Percentiles rank a stretch among this genome's conserved stretches.
phyloP scores from a whole-genome alignment of 495 filamentous ascomycete genomes.

The Aspergillus taichungensis region DNA sequence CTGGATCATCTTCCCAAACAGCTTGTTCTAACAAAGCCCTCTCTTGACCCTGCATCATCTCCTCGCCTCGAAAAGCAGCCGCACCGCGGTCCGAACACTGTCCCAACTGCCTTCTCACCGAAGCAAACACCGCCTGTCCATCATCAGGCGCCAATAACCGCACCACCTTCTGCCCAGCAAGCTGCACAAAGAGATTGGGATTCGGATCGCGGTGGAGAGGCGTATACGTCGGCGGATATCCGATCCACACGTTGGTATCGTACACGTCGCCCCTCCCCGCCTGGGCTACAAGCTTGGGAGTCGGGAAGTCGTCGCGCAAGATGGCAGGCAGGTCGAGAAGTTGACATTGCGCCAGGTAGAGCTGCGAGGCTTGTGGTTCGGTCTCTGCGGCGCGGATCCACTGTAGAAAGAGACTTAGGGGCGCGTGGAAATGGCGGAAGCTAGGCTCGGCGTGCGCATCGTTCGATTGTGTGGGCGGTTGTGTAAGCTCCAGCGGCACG shows the following conservation, averaged over 20 bases:
- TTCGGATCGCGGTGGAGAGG: conserved; percentile 91
- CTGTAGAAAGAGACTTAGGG: conserved; percentile 48
- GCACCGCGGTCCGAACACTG: conserved; percentile 28
- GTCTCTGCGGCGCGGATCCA: conserved; percentile 35
- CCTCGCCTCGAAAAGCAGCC: conserved; percentile 61
- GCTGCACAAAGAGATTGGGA: conserved; percentile 83
- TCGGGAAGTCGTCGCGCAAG: conserved; percentile 58
- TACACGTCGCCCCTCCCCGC: conserved; percentile 73
- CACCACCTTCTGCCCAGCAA: conserved; percentile 64
- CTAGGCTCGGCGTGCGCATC: conserved; percentile 2
- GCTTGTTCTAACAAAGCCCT: conserved; percentile 52
- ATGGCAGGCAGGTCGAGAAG: conserved; percentile 53
- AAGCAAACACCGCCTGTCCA: conserved; percentile 53
- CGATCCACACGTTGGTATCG: conserved; percentile 79
- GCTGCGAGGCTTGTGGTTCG: conserved; percentile 23
- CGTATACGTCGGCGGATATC: conserved; percentile 74
- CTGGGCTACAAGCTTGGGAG: conserved; percentile 51
- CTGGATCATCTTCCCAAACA: conserved; percentile 53
- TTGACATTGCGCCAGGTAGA: conserved; percentile 83
- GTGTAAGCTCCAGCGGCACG: conserved; percentile 52
- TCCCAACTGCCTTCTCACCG: conserved; percentile 42
- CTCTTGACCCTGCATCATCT: conserved; percentile 85
- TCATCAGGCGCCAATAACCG: conserved; percentile 55
- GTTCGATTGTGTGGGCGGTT: background rate
- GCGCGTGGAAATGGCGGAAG: conserved; percentile 50